phyloP scores from a whole-genome alignment of 1,284 basidiomycete species.

The Boletellus deceptivus region DNA sequence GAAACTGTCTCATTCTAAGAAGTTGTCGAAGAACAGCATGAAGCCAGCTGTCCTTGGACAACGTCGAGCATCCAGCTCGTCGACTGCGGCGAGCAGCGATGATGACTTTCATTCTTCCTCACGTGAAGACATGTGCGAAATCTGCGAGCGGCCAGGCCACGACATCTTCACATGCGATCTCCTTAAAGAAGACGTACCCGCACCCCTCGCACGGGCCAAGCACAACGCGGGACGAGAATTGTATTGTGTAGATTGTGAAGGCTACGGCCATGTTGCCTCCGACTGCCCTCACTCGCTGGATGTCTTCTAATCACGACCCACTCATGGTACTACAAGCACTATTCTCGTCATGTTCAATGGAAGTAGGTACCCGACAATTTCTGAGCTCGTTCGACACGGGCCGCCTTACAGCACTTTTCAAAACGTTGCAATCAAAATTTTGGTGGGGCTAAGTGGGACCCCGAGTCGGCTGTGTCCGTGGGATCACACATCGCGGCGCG shows the following conservation, averaged over 20 bases:
- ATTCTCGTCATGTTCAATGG: conserved; percentile 7
- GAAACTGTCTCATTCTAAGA: conserved; percentile 57
- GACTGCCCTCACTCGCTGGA: conserved; percentile 79
- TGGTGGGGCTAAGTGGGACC: no score
- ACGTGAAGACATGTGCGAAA: conserved; percentile 64
- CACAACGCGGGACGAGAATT: conserved; percentile 33
- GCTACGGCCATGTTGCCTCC: conserved; percentile 62
- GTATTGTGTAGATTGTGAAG: conserved; percentile 78
- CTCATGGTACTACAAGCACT: conserved; percentile 8
- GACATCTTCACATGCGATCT: conserved; percentile 80
- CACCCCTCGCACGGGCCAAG: conserved; percentile 8
- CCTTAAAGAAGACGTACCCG: conserved; percentile 41
- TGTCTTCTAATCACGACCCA: conserved; percentile 54
- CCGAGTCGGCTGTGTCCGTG: no score
- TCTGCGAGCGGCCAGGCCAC: conserved; percentile 79
- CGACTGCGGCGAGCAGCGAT: conserved; percentile 21
- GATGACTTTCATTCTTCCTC: conserved; percentile 17
- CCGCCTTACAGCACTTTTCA: background rate
- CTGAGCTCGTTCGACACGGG: conserved; percentile 12
- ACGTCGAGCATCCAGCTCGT: conserved; percentile 26
- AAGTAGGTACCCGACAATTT: conserved; percentile 21
- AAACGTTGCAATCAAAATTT: no score
- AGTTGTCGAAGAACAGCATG: conserved; percentile 50
- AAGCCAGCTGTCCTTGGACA: conserved; percentile 39
- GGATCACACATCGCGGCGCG: no score